Evolutionary conservation across 805 yeast genomes (phyloP), one percentile per base, ranked within the genome.

Genomic region (Pichia occidentalis): DNA sequence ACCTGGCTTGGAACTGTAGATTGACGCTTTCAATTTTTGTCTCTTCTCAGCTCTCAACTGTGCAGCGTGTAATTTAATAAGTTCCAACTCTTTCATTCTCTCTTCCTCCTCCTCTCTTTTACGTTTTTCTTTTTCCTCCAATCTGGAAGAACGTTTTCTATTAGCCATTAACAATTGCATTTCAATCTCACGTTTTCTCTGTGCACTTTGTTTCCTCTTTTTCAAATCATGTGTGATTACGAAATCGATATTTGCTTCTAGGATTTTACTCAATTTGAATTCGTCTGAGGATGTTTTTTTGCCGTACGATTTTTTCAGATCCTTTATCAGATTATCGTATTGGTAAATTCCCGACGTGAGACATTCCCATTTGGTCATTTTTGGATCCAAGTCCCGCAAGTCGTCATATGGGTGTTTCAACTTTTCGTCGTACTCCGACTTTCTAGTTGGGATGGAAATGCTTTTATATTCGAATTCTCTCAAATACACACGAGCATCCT

Each of bases 61-160:
- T 7, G 70, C 64, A 18, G 75, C 72, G 27, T 67, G 63, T 34
- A 59, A 57, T 34, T 68, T 61, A 27, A 68, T 61, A 30, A 65
- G 63, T 39, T 70, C 69, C 33, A 67, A 73, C 40, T 71, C 65
- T 32, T 66, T 66, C 40, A 65, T 67, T 22, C 62, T 54, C 34
- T 61, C 61, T 36, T 66, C 66, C 16, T 71, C 74, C 45, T 81
- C 85, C 44, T 77, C 82, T 32, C 54, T 62, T 39, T 56, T 65
- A 35, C 61, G 68, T 43, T 59, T 61, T 44, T 73, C 77, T 50
- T 74, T 77, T 14, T 81, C 82, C 47, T 80, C 84, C 30, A 84
- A 57, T 57, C 92, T 69, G 2, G 86, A 75, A 0, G 90, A 82
- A 47, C 85, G 68, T 50, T 84, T 83, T 50, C 92, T 68, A 40